Conservation (phyloP, 1,139 yeast species). For the Sugiyamaella sp. region DNA sequence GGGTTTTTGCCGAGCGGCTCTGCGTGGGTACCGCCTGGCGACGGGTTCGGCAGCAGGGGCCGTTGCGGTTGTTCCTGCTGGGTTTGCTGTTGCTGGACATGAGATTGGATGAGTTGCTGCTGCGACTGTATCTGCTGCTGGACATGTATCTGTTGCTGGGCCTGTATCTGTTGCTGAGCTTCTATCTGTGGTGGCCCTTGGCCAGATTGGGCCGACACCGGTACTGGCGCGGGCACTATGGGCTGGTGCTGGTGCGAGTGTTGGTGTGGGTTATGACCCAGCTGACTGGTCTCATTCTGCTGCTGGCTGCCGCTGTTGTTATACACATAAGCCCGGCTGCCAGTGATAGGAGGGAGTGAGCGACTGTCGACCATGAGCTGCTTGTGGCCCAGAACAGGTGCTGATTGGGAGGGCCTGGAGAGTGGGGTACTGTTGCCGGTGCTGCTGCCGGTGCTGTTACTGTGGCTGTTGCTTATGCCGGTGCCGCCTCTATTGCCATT, state of each 20-base stretch:
- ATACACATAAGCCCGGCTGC: not conserved
- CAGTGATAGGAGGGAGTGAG: slow-evolving; percentile 8
- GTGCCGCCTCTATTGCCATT: not conserved
- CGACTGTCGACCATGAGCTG: slow-evolving; percentile 7
- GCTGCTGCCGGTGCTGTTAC: not conserved
- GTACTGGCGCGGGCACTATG: not conserved
- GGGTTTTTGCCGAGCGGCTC: too few relatives aligned
- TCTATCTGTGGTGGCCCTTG: not conserved
- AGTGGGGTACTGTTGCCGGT: not conserved
- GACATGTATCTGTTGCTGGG: not conserved
- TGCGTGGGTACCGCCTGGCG: too few relatives aligned
- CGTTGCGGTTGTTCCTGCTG: too few relatives aligned
- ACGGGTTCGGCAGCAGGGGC: too few relatives aligned
- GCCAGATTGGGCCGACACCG: not conserved
- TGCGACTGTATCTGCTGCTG: not conserved
- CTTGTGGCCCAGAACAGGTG: not conserved
- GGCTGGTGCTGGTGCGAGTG: slow-evolving; percentile 1
- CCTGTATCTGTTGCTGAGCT: not conserved
- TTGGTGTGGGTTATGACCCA: not conserved
- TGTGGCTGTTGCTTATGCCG: not conserved
- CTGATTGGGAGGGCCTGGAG: not conserved
- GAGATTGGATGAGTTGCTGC: too few relatives aligned
- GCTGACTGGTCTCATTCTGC: not conserved
- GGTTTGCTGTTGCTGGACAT: too few relatives aligned
- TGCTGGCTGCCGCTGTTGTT: not conserved